Conservation (phyloP, 1,139 yeast species). For the Debaryomycetaceae sp. region DNA sequence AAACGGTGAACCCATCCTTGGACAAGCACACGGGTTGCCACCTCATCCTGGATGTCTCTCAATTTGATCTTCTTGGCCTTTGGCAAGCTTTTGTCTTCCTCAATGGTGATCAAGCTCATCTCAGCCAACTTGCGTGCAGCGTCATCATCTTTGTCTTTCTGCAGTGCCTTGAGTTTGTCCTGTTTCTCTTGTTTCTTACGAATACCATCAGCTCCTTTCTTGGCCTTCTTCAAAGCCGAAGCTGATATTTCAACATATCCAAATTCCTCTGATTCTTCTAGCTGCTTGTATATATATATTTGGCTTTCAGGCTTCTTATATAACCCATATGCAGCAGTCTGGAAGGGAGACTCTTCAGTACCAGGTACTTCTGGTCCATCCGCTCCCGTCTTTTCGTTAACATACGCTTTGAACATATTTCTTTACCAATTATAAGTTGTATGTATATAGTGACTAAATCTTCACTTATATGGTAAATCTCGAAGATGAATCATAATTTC, state of each 20-base stretch:
- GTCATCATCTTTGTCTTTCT: slow-evolving; percentile 59
- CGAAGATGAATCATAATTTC: neutral
- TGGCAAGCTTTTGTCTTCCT: slow-evolving; percentile 71
- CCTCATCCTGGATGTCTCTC: slow-evolving; percentile 44
- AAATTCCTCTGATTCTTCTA: slow-evolving; percentile 51
- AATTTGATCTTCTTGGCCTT: slow-evolving; percentile 67
- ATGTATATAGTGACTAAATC: too few species aligned
- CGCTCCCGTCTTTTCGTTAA: slow-evolving; percentile 68
- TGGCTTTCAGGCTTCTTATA: slow-evolving; percentile 57
- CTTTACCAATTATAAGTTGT: neutral
- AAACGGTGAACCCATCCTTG: slow-evolving; percentile 97
- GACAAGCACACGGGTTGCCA: slow-evolving; percentile 66
- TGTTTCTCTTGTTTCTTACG: slow-evolving; percentile 88
- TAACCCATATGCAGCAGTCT: slow-evolving; percentile 81
- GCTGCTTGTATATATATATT: slow-evolving; percentile 61
- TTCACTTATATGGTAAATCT: neutral
- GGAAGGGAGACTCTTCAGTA: slow-evolving; percentile 63
- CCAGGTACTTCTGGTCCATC: slow-evolving; percentile 61
- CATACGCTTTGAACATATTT: slow-evolving; percentile 44
- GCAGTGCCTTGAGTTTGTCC: slow-evolving; percentile 58
- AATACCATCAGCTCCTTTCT: slow-evolving; percentile 90
- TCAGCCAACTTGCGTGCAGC: slow-evolving; percentile 73
- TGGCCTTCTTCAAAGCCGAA: slow-evolving; percentile 92
- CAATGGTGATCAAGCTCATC: slow-evolving; percentile 65
- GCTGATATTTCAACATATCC: slow-evolving; percentile 80